Base-by-base conservation (phyloP, 192 early-diverging fungal species). In the Backusella luteola region DNA sequence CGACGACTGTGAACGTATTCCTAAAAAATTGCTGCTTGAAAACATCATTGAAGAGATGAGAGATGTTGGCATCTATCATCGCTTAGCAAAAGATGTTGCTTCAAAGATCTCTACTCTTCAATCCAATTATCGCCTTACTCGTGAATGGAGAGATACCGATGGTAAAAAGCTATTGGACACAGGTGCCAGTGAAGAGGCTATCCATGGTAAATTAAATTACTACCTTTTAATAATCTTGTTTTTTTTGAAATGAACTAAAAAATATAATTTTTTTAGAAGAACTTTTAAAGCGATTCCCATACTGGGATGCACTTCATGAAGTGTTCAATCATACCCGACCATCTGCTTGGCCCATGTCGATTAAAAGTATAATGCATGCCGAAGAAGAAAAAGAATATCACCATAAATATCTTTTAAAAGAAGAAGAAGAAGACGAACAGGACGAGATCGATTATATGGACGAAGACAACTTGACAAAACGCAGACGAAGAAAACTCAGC, bases 71-170 rank as follows among this genome's bases (percentile, higher is more conserved):
- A 79, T 79, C 5, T 70, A 79, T 34, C 78, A 79, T 53, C 78
- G 78, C 34, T 36, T 79, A 6, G 78, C 78, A 5, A 79, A 79
- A 26, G 78, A 79, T 59, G 69, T 79, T 19, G 78, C 78, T 41
- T 69, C 66, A 44, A 79, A 79, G 41, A 79, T 79, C 52, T 79
- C 78, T 59, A 79, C 78, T 26, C 67, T 79, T 14, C 78, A 79
- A 32, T 75, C 73, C 21, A 79, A 79, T 63, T 79, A 79, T 70
- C 73, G 78, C 41, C 36, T 73, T n/a, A 67, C 78, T 36, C 73
- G 78, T 66, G 78, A 79, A 56, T 79, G 78, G 78, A 79, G 67
- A 69, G 78, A 79, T 21, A 44, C 71, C n/a, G 78, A 79, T 34
- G 78, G 78, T 12, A 73, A 79, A 36, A 68, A 70, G 41, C 44